Conservation (phyloP, 805 yeast genomes). For the Candida maesae region DNA sequence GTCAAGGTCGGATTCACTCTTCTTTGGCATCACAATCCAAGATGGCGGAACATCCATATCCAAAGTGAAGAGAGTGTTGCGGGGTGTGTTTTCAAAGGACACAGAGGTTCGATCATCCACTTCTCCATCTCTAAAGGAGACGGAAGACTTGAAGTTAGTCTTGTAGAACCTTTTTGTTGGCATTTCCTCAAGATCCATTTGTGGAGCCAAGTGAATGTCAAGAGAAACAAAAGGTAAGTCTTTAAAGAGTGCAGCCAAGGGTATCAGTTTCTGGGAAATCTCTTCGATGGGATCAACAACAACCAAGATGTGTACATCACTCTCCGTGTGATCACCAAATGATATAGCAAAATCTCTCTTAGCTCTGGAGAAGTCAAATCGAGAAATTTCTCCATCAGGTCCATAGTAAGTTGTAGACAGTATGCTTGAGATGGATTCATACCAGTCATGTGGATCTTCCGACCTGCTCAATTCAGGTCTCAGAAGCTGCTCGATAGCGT, state of each 20-base stretch:
- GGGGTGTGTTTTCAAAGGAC: conserved; percentile 46
- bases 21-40: conserved; percentile 61
- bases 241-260: conserved; percentile 42
- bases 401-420: conserved; percentile 42
- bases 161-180: conserved; percentile 59
- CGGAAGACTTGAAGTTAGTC: conserved; percentile 37
- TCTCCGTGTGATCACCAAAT: conserved; percentile 24
- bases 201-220: conserved; percentile 57
- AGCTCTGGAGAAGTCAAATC: conserved; percentile 42
- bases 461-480: conserved; percentile 12
- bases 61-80: conserved; percentile 46
- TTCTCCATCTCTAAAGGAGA: conserved; percentile 29
- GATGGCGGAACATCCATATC: conserved; percentile 59
- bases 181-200: conserved; percentile 35
- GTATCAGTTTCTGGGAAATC: conserved; percentile 56
- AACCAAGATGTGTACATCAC: conserved; percentile 51
- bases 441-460: conserved; percentile 36
- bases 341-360: conserved; percentile 22
- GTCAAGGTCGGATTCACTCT: conserved; percentile 57
- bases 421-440: conserved; percentile 42
- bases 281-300: conserved; percentile 73
- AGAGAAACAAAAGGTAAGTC: conserved; percentile 48
- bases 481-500: conserved; percentile 26
- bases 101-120: conserved; percentile 28
- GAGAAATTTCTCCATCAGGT: conserved; percentile 36